Percentiles rank a stretch among this genome's conserved stretches.
Conservation (phyloP, 139 green algal species). For the Asterochloris erici region DNA sequence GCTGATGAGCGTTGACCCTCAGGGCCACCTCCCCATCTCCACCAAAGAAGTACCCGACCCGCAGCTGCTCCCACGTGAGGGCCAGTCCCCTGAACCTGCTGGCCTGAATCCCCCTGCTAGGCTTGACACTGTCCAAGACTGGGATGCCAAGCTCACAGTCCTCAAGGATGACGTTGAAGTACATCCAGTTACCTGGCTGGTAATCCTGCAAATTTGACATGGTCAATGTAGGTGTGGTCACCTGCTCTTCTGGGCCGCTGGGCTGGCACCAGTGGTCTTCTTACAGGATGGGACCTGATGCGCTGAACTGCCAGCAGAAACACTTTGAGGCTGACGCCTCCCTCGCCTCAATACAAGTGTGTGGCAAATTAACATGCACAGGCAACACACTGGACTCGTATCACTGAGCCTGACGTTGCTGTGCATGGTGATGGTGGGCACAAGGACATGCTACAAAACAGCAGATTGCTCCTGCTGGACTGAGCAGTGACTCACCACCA, state of each 20-base stretch:
- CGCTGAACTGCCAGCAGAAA: too few species aligned
- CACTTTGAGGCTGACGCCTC: too few species aligned
- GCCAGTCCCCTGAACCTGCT: conserved; percentile 19
- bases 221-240: too few species aligned
- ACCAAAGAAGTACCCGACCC: conserved; percentile 47
- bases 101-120: neutral
- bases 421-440: too few species aligned
- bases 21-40: conserved; percentile 38
- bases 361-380: too few species aligned
- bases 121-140: conserved; percentile 5
- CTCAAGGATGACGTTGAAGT: conserved; percentile 43
- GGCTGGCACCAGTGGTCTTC: too few species aligned
- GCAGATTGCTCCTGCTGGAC: neutral
- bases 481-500: conserved; percentile 1
- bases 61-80: conserved; percentile 28
- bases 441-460: neutral
- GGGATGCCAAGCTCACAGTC: conserved; percentile 22
- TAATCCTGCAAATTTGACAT: neutral
- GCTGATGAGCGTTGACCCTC: conserved; percentile 28
- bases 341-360: too few species aligned
- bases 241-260: too few species aligned
- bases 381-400: too few species aligned
- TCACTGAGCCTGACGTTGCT: too few species aligned
- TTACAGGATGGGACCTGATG: too few species aligned
- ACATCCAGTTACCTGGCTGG: conserved; percentile 35